Conservation (phyloP, 148 eudicot genomes). For the Gaultheria prostrata region DNA sequence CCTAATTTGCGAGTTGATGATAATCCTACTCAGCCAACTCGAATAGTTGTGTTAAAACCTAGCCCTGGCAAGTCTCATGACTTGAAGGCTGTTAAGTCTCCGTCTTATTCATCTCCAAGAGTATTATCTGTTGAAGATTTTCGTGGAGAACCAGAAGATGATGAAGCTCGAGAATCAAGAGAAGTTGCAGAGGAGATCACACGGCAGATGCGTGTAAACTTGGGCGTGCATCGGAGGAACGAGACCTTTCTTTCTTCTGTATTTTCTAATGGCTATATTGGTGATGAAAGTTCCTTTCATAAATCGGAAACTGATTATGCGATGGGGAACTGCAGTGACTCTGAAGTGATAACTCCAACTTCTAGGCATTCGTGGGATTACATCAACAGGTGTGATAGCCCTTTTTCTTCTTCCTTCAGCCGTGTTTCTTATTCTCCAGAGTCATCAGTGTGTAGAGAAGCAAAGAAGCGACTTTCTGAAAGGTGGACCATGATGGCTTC, state of each 20-base stretch:
- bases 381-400: constrained; percentile 55
- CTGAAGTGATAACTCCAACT: constrained; percentile 73
- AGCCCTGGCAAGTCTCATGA: constrained; percentile 52
- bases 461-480: constrained; percentile 96
- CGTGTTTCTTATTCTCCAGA: constrained; percentile 83
- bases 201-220: constrained; percentile 56
- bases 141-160: constrained; percentile 44
- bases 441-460: constrained; percentile 92
- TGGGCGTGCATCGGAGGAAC: constrained; percentile 57
- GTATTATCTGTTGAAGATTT: constrained; percentile 35
- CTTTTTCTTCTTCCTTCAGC: constrained; percentile 68
- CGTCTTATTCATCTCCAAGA: constrained; percentile 54
- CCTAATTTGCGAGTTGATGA: constrained; percentile 49
- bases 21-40: constrained; percentile 64
- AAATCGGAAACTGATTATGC: constrained; percentile 74
- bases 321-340: constrained; percentile 61
- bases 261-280: constrained; percentile 73
- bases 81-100: constrained; percentile 42
- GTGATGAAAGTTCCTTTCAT: constrained; percentile 83
- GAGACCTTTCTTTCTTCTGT: constrained; percentile 74
- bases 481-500: constrained; percentile 95
- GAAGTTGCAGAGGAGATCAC: constrained; percentile 73
- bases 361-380: constrained; percentile 97
- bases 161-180: constrained; percentile 60
- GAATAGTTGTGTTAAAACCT: constrained; percentile 90